Evolutionary conservation across 208 protist genomes (phyloP), one percentile per base, ranked within the genome.

Genomic region (Jaenimonas drosophilae): DNA sequence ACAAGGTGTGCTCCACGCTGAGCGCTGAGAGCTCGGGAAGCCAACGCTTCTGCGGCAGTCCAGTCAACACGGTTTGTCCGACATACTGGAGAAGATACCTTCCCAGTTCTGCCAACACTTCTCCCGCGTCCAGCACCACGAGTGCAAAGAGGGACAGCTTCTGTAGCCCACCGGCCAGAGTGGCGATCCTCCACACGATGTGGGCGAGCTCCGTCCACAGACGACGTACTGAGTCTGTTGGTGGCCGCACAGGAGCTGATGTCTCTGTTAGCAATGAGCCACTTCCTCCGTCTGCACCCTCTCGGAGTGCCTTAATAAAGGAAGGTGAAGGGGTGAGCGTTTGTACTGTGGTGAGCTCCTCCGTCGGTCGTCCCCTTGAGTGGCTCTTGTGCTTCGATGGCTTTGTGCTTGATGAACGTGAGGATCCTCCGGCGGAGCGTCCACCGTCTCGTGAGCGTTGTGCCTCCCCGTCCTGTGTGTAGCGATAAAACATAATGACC

Each of bases 121-220:
- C 26, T 1, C 27, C 24, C 0, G 63, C 61, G 38, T 87, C 66
- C 9, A 31, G 43, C 3, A 67, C 63, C n/a, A 78, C 60, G 45
- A 76, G 71, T 2, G 73, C 62, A 43, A 89, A 49, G 16, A 92
- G 49, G 7, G 55, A 59, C 14, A 72, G 30, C 49, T 84, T 72
- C 49, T 88, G 66, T n/a, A n/a, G n/a, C n/a, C n/a, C n/a, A n/a
- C n/a, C n/a, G n/a, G n/a, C n/a, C 6, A 51, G 29, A 3, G 54
- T 48, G 1, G 70, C 63, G n/a, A 85, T 64, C 14, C 79, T 62
- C 68, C 69, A 83, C 32, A 87, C 77, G 2, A 80, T 41, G 37
- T 60, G 71, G 4, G 64, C 66, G 1, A 83, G 38, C 49, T 92
- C 74, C 20, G 69, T 58, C 84, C 84, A 92, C 28, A 78, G 54